Base-by-base conservation (phyloP, 176 grass and related monocot genomes). In the Eragrostis curvula region DNA sequence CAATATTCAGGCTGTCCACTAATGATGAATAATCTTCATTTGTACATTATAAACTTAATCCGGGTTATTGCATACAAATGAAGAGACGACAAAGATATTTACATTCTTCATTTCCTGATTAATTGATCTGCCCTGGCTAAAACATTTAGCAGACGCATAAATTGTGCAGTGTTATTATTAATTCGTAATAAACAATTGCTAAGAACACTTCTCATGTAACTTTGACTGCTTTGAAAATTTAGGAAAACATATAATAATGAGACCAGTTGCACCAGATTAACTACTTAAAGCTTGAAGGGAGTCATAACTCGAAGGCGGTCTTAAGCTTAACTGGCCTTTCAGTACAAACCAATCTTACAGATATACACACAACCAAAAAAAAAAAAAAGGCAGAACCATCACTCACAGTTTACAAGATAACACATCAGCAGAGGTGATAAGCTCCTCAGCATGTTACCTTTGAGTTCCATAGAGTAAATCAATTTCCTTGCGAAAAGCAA, bases 391-490 rank as follows among this genome's bases (percentile, higher is more conserved):
- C 15, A 85, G n/a, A 90, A 71, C 49, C 41, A 74, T 75, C 28
- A 29, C 0, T 75, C 28, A 29, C 0, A 49, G 27, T 55, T 88
- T 82, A 77, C 39, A 84, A 2, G 5, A 7, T 70, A 85, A 43
- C 69, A 45, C 81, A 82, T 73, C 43, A 85, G 59, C 45, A 53
- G 52, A 68, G 16, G 45, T 11, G 74, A 81, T 50, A 50, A 73
- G 71, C 18, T 83, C 79, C 74, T 85, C 52, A 50, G 77, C 63
- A 62, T 74, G 77, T 90, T 90, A 93, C 91, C 87, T 93, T 62
- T 32, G 28, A 86, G 36, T 57, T 15, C 67, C 74, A 63, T 84
- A 84, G 30, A 68, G 60, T 29, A 53, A 46, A 78, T 56, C 73
- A 79, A 71, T 87, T 87, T 88, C 72, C 69, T 56, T 61, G 46